These are phyloP conservation scores for Phytomonas sp. DNA, from an alignment of 208 protist genomes.

Conservation along the genomic window DNA sequence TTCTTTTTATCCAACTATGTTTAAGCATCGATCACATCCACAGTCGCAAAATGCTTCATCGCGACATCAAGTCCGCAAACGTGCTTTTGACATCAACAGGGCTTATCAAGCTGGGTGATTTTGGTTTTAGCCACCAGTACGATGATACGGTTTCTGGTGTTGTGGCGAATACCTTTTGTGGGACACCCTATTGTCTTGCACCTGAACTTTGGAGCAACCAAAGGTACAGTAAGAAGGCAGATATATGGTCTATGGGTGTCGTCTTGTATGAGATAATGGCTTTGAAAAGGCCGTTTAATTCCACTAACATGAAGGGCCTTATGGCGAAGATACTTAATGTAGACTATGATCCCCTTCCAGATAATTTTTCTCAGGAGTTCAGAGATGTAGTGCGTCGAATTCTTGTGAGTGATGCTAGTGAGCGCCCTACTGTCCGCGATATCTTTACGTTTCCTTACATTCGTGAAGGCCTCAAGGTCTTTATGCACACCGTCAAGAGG, in stretches of 20 bases:
- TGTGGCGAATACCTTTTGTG: slow-evolving; percentile 77
- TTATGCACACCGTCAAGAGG: slow-evolving; percentile 77
- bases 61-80: slow-evolving; percentile 89
- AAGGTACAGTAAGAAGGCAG: slow-evolving; percentile 82
- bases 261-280: slow-evolving; percentile 77
- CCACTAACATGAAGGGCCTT: slow-evolving; percentile 74
- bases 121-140: slow-evolving; percentile 87
- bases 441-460: slow-evolving; percentile 74
- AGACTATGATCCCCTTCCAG: slow-evolving; percentile 53
- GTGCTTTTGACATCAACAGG: slow-evolving; percentile 81
- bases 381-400: slow-evolving; percentile 52
- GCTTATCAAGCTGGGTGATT: slow-evolving; percentile 88
- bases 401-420: slow-evolving; percentile 61
- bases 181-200: slow-evolving; percentile 75
- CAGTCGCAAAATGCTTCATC: slow-evolving; percentile 82
- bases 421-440: slow-evolving; percentile 56
- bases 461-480: slow-evolving; percentile 67
- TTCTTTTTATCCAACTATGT: slow-evolving; percentile 82
- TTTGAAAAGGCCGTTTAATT: slow-evolving; percentile 67
- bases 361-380: slow-evolving; percentile 53
- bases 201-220: slow-evolving; percentile 88
- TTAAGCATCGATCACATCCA: slow-evolving; percentile 87
- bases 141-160: slow-evolving; percentile 85
- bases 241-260: slow-evolving; percentile 76
- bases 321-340: slow-evolving; percentile 73